These are phyloP conservation scores for Termitomyces sp. DNA, from an alignment of 768 basidiomycete genomes.

Conservation along the genomic window DNA sequence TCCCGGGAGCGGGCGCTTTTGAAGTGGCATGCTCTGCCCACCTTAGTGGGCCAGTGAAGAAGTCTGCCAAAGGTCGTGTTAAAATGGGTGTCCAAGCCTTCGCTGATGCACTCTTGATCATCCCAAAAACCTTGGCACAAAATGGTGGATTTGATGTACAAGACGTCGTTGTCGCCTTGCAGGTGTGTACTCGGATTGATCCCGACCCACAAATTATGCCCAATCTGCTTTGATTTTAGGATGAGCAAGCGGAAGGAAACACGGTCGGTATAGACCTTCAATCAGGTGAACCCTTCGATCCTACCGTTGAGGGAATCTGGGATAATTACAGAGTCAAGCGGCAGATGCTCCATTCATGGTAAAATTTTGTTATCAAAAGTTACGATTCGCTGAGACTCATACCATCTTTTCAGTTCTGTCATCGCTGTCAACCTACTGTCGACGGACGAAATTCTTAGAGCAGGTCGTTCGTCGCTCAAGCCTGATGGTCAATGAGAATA, in stretches of 20 bases:
- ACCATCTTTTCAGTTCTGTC: conserved; percentile 57
- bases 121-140: conserved; percentile 94
- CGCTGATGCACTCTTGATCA: conserved; percentile 89
- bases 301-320: conserved; percentile 94
- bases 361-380: conserved; percentile 21
- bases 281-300: conserved; percentile 95
- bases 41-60: conserved; percentile 75
- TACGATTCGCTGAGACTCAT: conserved; percentile 19
- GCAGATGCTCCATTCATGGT: conserved; percentile 98
- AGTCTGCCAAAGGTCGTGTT: conserved; percentile 84
- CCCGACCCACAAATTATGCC: not conserved
- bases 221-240: conserved; percentile 37
- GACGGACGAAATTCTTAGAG: conserved; percentile 93
- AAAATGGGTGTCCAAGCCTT: conserved; percentile 98
- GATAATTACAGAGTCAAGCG: conserved; percentile 99
- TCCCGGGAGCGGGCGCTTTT: conserved; percentile 98
- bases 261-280: conserved; percentile 88
- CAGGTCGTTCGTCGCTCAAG: conserved; percentile 84
- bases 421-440: conserved; percentile 95
- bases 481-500: conserved; percentile 58
- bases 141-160: conserved; percentile 98
- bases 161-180: conserved; percentile 87
- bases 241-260: conserved; percentile 94
- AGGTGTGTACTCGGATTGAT: conserved; percentile 42
- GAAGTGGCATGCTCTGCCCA: conserved; percentile 90